These are phyloP conservation scores for Oemleria cerasiformis DNA, from an alignment of 306 rosid genomes.

Conservation along the genomic window DNA sequence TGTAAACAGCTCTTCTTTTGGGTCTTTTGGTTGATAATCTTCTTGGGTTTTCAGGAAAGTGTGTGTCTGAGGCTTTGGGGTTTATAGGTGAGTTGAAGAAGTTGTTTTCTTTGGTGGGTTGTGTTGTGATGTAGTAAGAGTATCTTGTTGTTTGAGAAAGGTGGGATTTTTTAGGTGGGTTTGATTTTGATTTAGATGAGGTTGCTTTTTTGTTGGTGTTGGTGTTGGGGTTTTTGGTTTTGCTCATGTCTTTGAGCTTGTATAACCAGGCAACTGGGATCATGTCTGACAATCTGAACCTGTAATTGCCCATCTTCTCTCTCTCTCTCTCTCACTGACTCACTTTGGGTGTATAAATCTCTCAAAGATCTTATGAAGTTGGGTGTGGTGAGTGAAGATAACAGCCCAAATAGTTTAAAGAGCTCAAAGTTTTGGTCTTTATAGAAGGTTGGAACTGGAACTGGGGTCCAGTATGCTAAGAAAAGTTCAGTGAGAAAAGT, in stretches of 20 bases:
- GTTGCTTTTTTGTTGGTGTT: slow-evolving; percentile 31
- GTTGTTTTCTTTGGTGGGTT: slow-evolving; percentile 39
- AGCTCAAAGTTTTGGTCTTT: background rate
- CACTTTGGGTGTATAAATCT: background rate
- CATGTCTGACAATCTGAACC: slow-evolving; percentile 72
- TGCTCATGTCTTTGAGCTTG: slow-evolving; percentile 73
- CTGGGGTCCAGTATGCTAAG: background rate
- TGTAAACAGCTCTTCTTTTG: slow-evolving; percentile 66
- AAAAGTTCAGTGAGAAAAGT: background rate
- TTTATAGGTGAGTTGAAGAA: slow-evolving; percentile 37
- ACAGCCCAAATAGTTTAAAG: background rate
- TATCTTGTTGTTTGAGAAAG: slow-evolving; percentile 30
- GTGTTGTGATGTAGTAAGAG: slow-evolving; percentile 37
- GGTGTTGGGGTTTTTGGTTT: slow-evolving; percentile 49
- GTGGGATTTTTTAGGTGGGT: slow-evolving; percentile 44
- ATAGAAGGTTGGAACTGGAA: slow-evolving; percentile 1
- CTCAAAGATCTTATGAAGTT: background rate
- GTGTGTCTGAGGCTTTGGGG: slow-evolving; percentile 37
- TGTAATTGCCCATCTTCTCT: slow-evolving; percentile 57
- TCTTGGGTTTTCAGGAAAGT: slow-evolving; percentile 63
- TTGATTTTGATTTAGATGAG: slow-evolving; percentile 19
- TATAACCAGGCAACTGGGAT: slow-evolving; percentile 87
- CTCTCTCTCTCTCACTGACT: slow-evolving; percentile 14
- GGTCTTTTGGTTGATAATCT: slow-evolving; percentile 57
- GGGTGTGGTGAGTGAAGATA: background rate